phyloP scores from a whole-genome alignment of 73 alveolate species.

The Paramecium caudatum region DNA sequence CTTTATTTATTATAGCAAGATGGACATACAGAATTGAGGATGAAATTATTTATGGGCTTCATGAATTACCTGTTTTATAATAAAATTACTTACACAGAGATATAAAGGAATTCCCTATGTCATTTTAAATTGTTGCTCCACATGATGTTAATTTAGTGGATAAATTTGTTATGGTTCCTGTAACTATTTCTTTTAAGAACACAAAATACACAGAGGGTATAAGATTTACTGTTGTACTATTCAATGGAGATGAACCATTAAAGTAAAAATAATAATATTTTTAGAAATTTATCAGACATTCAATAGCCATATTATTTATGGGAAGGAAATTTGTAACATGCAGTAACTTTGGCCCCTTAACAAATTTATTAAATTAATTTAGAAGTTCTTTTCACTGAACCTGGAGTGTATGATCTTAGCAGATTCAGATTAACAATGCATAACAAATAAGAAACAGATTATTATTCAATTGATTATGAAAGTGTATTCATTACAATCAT shows the following conservation, averaged over 20 bases:
- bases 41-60: conserved; percentile 21
- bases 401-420: conserved; percentile 59
- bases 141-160: neutral
- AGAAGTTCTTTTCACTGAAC: conserved; percentile 29
- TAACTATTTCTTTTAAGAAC: conserved; percentile 40
- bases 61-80: conserved; percentile 42
- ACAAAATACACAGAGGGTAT: conserved; percentile 1
- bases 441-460: conserved; percentile 22
- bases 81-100: conserved; percentile 17
- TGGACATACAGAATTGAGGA: conserved; percentile 28
- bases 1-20: conserved; percentile 58
- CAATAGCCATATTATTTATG: conserved; percentile 38
- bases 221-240: neutral
- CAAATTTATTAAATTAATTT: neutral
- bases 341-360: neutral
- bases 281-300: conserved; percentile 8
- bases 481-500: conserved; percentile 22
- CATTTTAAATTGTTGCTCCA: neutral
- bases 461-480: conserved; percentile 65
- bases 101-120: conserved; percentile 46
- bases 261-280: conserved; percentile 29
- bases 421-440: conserved; percentile 43
- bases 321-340: conserved; percentile 38
- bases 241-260: conserved; percentile 61
- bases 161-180: conserved; percentile 7